Evolutionary conservation across 495 filamentous ascomycete species (phyloP).

Genomic region (Copromyces sp.): DNA sequence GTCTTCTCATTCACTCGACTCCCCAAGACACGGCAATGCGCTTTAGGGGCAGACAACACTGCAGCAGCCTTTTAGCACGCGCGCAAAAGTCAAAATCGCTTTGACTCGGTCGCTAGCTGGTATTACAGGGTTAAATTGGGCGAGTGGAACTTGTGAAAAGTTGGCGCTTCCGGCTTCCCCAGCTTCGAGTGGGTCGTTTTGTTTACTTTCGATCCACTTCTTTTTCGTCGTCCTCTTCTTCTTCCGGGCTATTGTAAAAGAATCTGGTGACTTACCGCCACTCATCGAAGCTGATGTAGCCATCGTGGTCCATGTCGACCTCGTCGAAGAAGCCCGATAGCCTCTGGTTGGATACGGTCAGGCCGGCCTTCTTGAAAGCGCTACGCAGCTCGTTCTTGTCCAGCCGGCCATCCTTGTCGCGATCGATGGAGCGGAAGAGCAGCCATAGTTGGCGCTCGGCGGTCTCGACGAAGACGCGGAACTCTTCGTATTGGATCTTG

Average conservation of each 20-base stretch:
- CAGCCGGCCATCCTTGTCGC: slow-evolving; percentile 76
- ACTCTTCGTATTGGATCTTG: slow-evolving; percentile 85
- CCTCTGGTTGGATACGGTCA: slow-evolving; percentile 66
- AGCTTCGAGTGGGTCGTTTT: background rate
- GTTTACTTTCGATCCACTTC: background rate
- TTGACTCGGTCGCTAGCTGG: background rate
- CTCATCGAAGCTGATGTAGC: slow-evolving; percentile 79
- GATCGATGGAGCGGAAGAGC: slow-evolving; percentile 82
- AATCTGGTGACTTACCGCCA: slow-evolving; percentile 66
- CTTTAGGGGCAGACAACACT: background rate
- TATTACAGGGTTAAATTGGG: background rate
- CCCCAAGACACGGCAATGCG: background rate
- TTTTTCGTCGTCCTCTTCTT: background rate
- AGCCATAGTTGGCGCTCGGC: slow-evolving; percentile 72
- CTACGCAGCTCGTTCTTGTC: slow-evolving; percentile 71
- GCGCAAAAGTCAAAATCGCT: background rate
- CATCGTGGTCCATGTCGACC: slow-evolving; percentile 84
- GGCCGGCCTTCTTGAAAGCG: slow-evolving; percentile 69
- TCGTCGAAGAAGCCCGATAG: slow-evolving; percentile 79
- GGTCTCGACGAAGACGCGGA: slow-evolving; percentile 73
- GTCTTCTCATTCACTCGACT: background rate
- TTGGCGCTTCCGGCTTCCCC: background rate
- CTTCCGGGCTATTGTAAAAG: background rate
- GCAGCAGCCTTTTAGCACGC: background rate
- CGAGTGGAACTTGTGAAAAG: background rate